Evolutionary conservation across 164 flowering plant genomes (phyloP).

Genomic region (Chimonanthus salicifolius): DNA sequence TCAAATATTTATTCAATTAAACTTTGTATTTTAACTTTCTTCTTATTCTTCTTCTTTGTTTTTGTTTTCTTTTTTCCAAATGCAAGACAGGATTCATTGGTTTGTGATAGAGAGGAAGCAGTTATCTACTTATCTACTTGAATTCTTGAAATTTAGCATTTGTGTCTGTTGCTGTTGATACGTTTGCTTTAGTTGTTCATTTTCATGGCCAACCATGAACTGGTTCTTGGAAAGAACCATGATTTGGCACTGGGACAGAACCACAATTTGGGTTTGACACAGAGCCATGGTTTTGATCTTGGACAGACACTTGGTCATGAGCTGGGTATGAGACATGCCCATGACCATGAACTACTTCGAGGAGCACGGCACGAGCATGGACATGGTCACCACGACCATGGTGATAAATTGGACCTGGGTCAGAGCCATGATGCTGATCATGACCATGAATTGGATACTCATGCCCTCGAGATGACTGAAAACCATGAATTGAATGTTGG

Average conservation of each 20-base stretch:
- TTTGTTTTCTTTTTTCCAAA: too few relatives aligned
- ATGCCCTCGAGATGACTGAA: conserved; percentile 20
- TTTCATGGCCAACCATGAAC: conserved; percentile 6
- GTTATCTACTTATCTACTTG: too few relatives aligned
- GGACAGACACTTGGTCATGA: conserved; percentile 40
- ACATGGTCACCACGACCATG: neutral
- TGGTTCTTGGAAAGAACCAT: conserved; percentile 41
- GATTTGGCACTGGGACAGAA: conserved; percentile 31
- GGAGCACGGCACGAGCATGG: conserved; percentile 23
- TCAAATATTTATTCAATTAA: too few relatives aligned
- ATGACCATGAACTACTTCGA: conserved; percentile 30
- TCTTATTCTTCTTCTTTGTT: too few relatives aligned
- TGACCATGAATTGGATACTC: conserved; percentile 17
- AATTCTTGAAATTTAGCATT: too few relatives aligned
- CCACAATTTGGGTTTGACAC: conserved; percentile 6
- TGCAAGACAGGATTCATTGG: too few relatives aligned
- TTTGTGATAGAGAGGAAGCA: too few relatives aligned
- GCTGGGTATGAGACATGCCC: conserved; percentile 26
- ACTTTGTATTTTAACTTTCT: too few relatives aligned
- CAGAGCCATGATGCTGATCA: conserved; percentile 4
- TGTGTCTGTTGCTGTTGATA: too few relatives aligned
- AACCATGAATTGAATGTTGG: conserved; percentile 38
- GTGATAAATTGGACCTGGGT: conserved; percentile 1
- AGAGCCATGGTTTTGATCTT: conserved; percentile 40
- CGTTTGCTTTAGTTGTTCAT: neutral